Evolutionary conservation across 495 filamentous ascomycete genomes (phyloP).

Genomic region (Trichoderma virens): DNA sequence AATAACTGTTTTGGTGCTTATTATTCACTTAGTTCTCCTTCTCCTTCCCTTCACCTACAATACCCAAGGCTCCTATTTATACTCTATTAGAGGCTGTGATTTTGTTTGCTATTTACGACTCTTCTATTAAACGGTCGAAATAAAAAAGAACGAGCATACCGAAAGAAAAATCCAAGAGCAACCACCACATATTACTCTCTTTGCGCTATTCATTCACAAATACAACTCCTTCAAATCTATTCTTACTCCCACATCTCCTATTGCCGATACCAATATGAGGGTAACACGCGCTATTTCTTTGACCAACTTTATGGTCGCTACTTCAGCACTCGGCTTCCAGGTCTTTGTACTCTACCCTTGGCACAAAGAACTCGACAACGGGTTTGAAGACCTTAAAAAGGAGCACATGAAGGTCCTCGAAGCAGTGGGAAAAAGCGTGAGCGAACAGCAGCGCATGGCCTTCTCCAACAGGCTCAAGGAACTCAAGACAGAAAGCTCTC

Average conservation of each 20-base stretch:
- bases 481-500: background rate
- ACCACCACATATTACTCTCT: background rate
- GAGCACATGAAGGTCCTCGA: slow-evolving; percentile 39
- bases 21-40: background rate
- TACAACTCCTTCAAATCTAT: no score
- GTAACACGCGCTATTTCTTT: slow-evolving; percentile 48
- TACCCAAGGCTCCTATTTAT: no score
- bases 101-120: no score
- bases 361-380: slow-evolving; percentile 53
- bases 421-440: background rate
- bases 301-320: slow-evolving; percentile 53
- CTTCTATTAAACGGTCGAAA: no score
- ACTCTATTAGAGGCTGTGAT: no score
- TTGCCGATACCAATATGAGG: background rate
- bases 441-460: slow-evolving; percentile 1
- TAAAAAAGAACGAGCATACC: background rate
- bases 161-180: no score
- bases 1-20: background rate
- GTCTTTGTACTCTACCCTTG: slow-evolving; percentile 58
- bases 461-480: background rate
- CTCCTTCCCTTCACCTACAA: no score
- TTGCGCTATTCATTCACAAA: background rate
- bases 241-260: no score
- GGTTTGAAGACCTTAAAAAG: slow-evolving; percentile 47
- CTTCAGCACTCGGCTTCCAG: slow-evolving; percentile 53